Base-by-base conservation (phyloP, 495 filamentous ascomycete genomes). In the Evansstolkia leycettana region DNA sequence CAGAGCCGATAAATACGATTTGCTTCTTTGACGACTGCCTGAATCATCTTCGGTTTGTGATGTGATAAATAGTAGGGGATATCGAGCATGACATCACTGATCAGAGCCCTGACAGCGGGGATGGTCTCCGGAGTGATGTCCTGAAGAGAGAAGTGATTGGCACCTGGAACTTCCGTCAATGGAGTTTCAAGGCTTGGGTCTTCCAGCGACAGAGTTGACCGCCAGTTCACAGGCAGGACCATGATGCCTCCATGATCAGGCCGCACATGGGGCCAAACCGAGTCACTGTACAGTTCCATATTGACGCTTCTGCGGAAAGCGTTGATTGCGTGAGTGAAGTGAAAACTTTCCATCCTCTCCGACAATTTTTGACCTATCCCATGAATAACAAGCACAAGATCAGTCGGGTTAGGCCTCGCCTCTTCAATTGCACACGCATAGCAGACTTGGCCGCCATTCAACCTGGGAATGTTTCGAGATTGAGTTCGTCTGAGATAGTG, bases 301-400 rank as follows among this genome's bases (percentile, higher is more conserved):
- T 94, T 94, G 31, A 96, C 65, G 9, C 78, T 70, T 36, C 88
- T 73, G n/a, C 90, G 75, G 39, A 98, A 87, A 0, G 78, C 69
- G 46, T 94, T 95, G 48, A 95, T 88, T 2, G 84, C 81, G 51
- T 95, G 87, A 0, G 90, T 96, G 50, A 98, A 98, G 48, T 94
- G 82, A 45, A 84, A 98, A 52, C 85, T 94, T 51, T 96, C 90
- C 32, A 98, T 81, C 11, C 88, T 71, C 46, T 98, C 86, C 0
- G 86, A 90, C n/a, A 96, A 64, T 50, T 96, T 95, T 52, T 98
- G 90, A 0, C 90, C 90, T 33, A 98, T 95, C 9, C 88, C 90
- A 52, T 98, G 90, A 29, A 92, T 84, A 15, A 95, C 82, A 11
- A 98, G 60, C 12, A 94, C 70, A 14, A 98, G 57, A 51, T 98